Conservation (phyloP, 1,284 basidiomycete genomes). For the Macrocystidia cucumis region DNA sequence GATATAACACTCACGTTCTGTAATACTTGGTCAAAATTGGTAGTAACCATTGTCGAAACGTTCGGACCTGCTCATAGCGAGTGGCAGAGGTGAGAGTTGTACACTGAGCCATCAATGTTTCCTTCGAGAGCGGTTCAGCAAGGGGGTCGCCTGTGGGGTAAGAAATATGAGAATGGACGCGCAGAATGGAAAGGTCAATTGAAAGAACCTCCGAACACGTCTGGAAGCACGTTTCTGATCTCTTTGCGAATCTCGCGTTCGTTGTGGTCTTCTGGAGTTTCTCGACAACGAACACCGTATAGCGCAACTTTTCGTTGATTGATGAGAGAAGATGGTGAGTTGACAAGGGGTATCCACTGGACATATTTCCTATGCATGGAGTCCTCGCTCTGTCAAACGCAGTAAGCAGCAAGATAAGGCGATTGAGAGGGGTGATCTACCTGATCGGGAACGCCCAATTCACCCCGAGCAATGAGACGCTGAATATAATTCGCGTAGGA, state of each 20-base stretch:
- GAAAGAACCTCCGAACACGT: conserved; percentile 54
- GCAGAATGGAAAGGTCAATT: background rate
- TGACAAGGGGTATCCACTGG: conserved; percentile 60
- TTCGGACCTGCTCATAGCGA: conserved; percentile 64
- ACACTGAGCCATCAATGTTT: conserved; percentile 35
- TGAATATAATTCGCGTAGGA: conserved; percentile 84
- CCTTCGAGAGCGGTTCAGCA: conserved; percentile 23
- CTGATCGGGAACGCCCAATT: conserved; percentile 56
- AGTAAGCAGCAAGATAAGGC: conserved; percentile 6
- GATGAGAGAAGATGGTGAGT: conserved; percentile 44
- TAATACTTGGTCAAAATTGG: conserved; percentile 53
- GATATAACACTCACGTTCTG: no score
- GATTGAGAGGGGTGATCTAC: conserved; percentile 3
- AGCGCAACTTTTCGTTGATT: conserved; percentile 62
- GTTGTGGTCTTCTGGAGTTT: conserved; percentile 58
- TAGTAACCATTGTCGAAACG: conserved; percentile 61
- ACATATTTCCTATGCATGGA: conserved; percentile 67
- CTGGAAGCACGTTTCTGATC: conserved; percentile 54
- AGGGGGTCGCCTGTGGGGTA: conserved; percentile 20
- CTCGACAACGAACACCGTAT: conserved; percentile 57
- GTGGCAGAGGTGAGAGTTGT: conserved; percentile 40
- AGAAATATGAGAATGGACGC: conserved; percentile 2
- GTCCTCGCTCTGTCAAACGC: conserved; percentile 18
- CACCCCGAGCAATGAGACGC: conserved; percentile 77
- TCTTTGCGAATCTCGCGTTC: conserved; percentile 65